Base-by-base conservation (phyloP, 306 rosid genomes). In the Psophocarpus tetragonolobus region DNA sequence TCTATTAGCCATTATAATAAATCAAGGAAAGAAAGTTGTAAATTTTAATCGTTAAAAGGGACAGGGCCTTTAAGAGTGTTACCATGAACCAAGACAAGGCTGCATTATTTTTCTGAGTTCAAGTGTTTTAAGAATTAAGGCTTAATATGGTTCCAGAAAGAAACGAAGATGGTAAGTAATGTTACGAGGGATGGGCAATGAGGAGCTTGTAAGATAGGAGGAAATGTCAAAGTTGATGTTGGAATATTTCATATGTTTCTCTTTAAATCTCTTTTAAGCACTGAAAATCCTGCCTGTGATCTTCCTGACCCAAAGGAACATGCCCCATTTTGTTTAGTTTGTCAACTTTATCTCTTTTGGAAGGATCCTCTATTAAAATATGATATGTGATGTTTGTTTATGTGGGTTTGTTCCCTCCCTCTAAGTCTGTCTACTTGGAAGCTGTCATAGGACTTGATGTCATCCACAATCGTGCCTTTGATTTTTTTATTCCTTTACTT, bases 361-460 rank as follows among this genome's bases (percentile, higher is more conserved):
- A 88, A 90, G 90, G 85, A 92, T 85, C 83, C 87, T 71, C 47
- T 68, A 69, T 71, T 41, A 42, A 73, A 75, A 63, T 74, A 51
- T 60, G 39, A 56, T 44, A 54, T 64, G 24, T 56, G 47, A 70
- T 80, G 81, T 69, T 75, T 84, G 32, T 86, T 58, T 68, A 58
- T 68, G 68, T 74, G 69, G 56, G 35, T 81, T 68, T 84, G 81
- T 82, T 83, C 79, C 82, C 84, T 85, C 81, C 88, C 84, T 85
- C 81, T 87, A 73, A 86, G 21, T 72, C 83, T 90, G 91, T 90
- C 87, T 87, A 87, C 85, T 88, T 65, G 82, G 87, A 85, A 88
- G 88, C 90, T 92, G 90, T 90, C 97, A 85, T 80, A 60, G 88
- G 89, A 85, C 80, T 87, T 85, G 79, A 88, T 90, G 88, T 82